phyloP scores from a whole-genome alignment of 129 eudicot species.

The Dittrichia graveolens region DNA sequence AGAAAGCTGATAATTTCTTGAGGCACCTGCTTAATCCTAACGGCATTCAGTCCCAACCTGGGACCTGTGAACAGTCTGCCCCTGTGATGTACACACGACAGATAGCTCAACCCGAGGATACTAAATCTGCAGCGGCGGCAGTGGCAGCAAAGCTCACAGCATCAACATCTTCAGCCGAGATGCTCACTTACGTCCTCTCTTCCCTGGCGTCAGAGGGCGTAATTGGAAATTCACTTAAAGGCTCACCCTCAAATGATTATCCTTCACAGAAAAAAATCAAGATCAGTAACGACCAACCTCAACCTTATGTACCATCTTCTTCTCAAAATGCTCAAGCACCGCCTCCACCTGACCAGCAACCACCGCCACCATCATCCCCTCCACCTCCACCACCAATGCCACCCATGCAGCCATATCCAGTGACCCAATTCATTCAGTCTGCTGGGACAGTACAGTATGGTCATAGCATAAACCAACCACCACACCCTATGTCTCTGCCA shows the following conservation, averaged over 20 bases:
- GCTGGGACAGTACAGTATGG: constrained; percentile 53
- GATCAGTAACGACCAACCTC: constrained; percentile 50
- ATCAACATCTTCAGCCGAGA: constrained; percentile 86
- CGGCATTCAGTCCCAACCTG: constrained; percentile 34
- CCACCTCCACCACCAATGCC: constrained; percentile 74
- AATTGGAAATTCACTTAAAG: constrained; percentile 48
- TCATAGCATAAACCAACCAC: constrained; percentile 54
- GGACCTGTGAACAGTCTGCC: constrained; percentile 48
- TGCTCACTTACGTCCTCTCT: constrained; percentile 86
- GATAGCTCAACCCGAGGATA: constrained; percentile 54
- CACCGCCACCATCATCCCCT: constrained; percentile 75
- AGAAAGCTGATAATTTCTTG: constrained; percentile 59
- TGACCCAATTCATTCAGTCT: constrained; percentile 53
- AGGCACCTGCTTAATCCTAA: constrained; percentile 44
- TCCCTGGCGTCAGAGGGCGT: constrained; percentile 85
- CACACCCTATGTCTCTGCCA: constrained; percentile 39
- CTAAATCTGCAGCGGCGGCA: constrained; percentile 92
- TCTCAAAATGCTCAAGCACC: constrained; percentile 48
- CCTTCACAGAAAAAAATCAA: constrained; percentile 62
- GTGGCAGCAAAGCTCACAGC: constrained; percentile 97
- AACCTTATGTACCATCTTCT: constrained; percentile 41
- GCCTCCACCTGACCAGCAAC: constrained; percentile 49
- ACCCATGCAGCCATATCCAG: constrained; percentile 67
- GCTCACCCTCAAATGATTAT: constrained; percentile 48
- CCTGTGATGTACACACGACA: constrained; percentile 71